phyloP scores from a whole-genome alignment of 805 yeast genomes.

The Cyberlindnera subsufficiens region DNA sequence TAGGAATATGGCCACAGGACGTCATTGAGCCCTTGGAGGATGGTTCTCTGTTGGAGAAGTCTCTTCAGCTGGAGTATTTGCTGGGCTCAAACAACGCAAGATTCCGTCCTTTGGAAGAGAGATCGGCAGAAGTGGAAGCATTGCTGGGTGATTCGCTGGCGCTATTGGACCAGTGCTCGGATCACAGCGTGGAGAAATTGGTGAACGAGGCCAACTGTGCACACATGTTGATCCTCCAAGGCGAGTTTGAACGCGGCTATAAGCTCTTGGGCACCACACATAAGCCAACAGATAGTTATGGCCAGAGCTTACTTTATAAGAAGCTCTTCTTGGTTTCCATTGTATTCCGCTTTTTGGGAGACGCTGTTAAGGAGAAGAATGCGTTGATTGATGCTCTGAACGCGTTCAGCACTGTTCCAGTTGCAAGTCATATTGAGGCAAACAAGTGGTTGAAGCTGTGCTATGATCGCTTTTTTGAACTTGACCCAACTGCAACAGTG shows the following conservation, averaged over 20 bases:
- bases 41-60: not conserved
- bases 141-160: no score
- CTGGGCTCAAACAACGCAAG: no score
- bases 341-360: not conserved
- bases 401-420: conserved; percentile 9
- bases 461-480: conserved; percentile 5
- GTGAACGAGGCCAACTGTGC: not conserved
- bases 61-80: no score
- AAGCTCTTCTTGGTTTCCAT: conserved; percentile 7
- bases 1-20: conserved; percentile 2
- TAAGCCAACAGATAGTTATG: not conserved
- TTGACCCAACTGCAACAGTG: not conserved
- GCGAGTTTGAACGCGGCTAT: not conserved
- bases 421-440: conserved; percentile 16
- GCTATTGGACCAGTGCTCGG: no score
- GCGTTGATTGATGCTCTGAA: conserved; percentile 12
- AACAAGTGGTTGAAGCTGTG: conserved; percentile 14
- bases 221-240: not conserved
- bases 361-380: conserved; percentile 1
- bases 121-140: no score
- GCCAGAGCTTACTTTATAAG: conserved; percentile 9
- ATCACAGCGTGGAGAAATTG: not conserved
- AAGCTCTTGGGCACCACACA: not conserved
- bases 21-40: not conserved
- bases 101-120: no score